Evolutionary conservation across 2,329 filamentous ascomycete species (phyloP), one percentile per base, ranked within the genome.

Genomic region (Penicillium sp.): DNA sequence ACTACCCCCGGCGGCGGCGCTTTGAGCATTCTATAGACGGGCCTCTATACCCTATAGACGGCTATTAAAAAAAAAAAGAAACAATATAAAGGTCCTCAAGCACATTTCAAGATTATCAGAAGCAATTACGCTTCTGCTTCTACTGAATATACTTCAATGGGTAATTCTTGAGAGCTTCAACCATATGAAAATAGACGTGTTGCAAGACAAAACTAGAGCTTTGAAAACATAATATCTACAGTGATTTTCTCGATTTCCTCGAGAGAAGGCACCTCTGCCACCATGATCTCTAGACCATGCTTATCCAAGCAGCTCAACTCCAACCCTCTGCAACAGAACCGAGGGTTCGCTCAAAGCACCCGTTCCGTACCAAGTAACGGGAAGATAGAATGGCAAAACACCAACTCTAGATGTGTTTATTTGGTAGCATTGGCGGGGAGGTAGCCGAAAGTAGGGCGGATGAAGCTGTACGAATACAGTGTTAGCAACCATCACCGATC

Each of bases 361-460:
- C 46, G 39, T 31, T 48, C 27, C 53, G 53, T 50, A 44, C 36
- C 43, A 11, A 49, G 41, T 55, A 41, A 49, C 42, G 35, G 41
- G 31, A 46, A 33, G 42, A 45, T 14, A 46, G 39, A 52, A 45
- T 44, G 46, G 20, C 46, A 50, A 20, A 20, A 22, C 40, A 40
- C 36, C 50, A 44, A 47, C 50, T 48, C 49, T 31, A 20, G 10
- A 10, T 38, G 16, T 20, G 48, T 60, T 67, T 83, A 86, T 75
- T 87, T 82, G 54, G 81, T 79, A 52, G 79, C 71, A 53, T 81
- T 75, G 62, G 76, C 71, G n/a, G 90, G 90, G 46, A 86, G 85
- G 54, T 87, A 81, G 42, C 86, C 85, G 72, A 85, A 92, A 20
- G 89, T 92, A 59, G 90, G 90, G 69, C 89, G 83, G 66, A 95